These are phyloP conservation scores for Ceratocystis huliohia DNA, from an alignment of 2,329 filamentous ascomycete genomes.

Conservation along the genomic window DNA sequence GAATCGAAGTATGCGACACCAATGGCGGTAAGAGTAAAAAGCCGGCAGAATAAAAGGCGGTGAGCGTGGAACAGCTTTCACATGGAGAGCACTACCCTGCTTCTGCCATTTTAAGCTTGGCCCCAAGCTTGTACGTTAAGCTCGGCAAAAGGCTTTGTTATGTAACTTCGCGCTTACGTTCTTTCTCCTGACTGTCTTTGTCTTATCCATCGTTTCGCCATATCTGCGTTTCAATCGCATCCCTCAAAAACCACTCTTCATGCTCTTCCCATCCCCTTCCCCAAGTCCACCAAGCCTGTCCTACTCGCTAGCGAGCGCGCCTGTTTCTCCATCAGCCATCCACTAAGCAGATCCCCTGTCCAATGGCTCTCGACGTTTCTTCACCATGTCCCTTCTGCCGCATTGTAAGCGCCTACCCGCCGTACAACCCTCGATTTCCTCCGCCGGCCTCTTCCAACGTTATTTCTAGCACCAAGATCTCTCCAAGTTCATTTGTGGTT, in stretches of 20 bases:
- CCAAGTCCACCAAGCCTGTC: too few species aligned
- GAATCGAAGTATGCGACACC: neutral
- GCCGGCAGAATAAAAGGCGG: neutral
- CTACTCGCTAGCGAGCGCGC: neutral
- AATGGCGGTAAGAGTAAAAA: neutral
- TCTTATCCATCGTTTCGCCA: neutral
- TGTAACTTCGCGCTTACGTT: too few species aligned
- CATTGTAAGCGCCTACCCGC: conserved; percentile 39
- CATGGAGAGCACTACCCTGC: neutral
- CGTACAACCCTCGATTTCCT: conserved; percentile 35
- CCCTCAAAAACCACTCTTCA: too few species aligned
- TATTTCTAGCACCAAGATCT: conserved; percentile 28
- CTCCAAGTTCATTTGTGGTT: conserved; percentile 48
- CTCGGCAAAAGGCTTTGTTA: neutral
- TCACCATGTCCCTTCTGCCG: conserved; percentile 48
- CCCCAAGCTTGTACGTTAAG: neutral
- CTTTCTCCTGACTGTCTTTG: neutral
- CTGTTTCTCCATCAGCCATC: neutral
- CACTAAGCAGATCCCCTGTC: neutral
- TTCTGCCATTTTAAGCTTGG: neutral
- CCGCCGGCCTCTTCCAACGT: conserved; percentile 27
- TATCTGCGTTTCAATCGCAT: too few species aligned
- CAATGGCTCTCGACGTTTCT: neutral
- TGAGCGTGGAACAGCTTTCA: neutral
- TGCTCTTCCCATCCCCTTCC: too few species aligned